Base-by-base conservation (phyloP, 495 filamentous ascomycete species). In the Cairneyella variabilis region DNA sequence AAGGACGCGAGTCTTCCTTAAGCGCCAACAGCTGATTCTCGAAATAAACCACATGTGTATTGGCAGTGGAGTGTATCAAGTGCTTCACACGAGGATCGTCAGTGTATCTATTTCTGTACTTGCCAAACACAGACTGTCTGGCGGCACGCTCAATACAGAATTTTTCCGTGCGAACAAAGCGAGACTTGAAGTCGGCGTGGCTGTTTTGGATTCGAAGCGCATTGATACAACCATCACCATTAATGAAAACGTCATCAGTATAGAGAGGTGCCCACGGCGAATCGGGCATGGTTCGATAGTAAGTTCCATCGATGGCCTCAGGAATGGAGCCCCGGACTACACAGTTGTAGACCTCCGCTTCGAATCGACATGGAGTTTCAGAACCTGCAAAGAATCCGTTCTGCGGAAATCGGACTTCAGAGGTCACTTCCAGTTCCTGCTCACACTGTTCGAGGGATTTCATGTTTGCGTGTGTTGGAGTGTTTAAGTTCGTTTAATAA, bases 31-130 rank as follows among this genome's bases (percentile, higher is more conserved):
- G 60, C 58, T 71, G 65, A 0, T 73, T 72, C 3, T 71, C 62
- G 66, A 70, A 81, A 54, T 71, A 75, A 7, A 76, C 65, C 2
- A 82, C 60, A 45, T 82, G 79, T 14, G 79, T 82, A 42, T 82
- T 81, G 3, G 71, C 69, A 2, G 76, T 76, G 1, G 68, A 75
- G 5, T 73, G 64, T n/a, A 80, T 68, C 4, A 70, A 67, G 18
- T 71, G 70, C 36, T 67, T 59, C 8, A 79, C 73, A 25, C 64
- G 66, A 54, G 71, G 69, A 32, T 72, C 69, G 49, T 82, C 76
- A 4, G 78, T 80, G 50, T 60, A 78, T 11, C 69, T 72, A 41
- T 82, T 82, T 12, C 77, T 65, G 56, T 80, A 82, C 36, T 69
- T 66, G 1, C 76, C 76, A 41, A 79, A 71, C 8, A 82, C 56